Percentiles rank a stretch among this genome's conserved stretches.
These are phyloP conservation scores for Fomitopsis palustris DNA, from an alignment of 1,284 basidiomycete genomes.

Conservation along the genomic window DNA sequence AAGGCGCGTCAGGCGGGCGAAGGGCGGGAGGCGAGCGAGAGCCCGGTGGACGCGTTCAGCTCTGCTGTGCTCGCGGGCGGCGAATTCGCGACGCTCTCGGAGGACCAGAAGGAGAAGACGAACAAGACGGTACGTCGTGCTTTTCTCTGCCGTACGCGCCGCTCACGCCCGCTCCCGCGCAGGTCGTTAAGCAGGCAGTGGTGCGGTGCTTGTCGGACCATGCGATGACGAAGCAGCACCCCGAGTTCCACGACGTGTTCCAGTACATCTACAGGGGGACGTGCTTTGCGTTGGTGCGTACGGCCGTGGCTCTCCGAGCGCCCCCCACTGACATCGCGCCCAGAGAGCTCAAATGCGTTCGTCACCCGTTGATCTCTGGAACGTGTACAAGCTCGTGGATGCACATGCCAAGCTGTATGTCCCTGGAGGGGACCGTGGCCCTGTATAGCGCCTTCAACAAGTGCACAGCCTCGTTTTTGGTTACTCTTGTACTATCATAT, in stretches of 20 bases:
- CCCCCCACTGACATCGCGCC: slow-evolving; percentile 6
- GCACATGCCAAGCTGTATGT: slow-evolving; percentile 21
- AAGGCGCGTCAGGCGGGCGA: slow-evolving; percentile 2
- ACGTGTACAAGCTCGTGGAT: slow-evolving; percentile 43
- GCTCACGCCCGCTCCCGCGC: not conserved
- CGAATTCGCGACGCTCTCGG: not conserved
- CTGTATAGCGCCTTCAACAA: not conserved
- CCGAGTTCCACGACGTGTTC: slow-evolving; percentile 46
- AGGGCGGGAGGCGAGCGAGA: not conserved
- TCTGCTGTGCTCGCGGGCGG: slow-evolving; percentile 16
- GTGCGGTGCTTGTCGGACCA: slow-evolving; percentile 34
- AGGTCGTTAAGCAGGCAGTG: slow-evolving; percentile 44
- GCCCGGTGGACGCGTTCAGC: slow-evolving; percentile 50
- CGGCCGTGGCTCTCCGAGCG: not conserved
- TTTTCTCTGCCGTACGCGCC: not conserved
- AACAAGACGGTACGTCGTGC: slow-evolving; percentile 37
- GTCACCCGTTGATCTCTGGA: slow-evolving; percentile 57
- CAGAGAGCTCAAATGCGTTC: slow-evolving; percentile 63
- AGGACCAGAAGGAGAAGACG: slow-evolving; percentile 32
- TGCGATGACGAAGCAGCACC: slow-evolving; percentile 51
- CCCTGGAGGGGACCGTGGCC: not conserved
- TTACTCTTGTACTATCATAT: not conserved
- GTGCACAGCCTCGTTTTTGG: not conserved
- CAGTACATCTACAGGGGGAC: slow-evolving; percentile 30
- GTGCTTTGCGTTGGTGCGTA: slow-evolving; percentile 31